Evolutionary conservation across 768 basidiomycete genomes (phyloP).

Genomic region (Auricularia heimuer): DNA sequence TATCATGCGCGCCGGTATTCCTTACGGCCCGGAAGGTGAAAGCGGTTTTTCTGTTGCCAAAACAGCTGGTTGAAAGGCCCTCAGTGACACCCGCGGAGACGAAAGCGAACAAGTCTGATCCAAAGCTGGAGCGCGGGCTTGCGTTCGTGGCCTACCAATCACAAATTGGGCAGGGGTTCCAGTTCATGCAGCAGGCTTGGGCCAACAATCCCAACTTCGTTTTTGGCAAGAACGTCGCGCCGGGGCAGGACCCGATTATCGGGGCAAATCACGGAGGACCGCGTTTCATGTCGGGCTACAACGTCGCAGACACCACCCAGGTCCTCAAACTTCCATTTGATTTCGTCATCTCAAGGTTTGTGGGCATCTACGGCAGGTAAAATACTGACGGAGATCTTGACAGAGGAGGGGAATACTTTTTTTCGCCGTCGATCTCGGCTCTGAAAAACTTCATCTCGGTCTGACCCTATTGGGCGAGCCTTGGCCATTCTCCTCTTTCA

Average conservation of each 20-base stretch:
- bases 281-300: constrained; percentile 6
- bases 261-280: constrained; percentile 16
- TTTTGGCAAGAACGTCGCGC: constrained; percentile 8
- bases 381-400: too few species aligned
- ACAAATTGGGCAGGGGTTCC: neutral
- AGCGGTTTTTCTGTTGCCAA: neutral
- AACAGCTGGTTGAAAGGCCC: neutral
- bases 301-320: neutral
- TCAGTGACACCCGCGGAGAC: constrained; percentile 3
- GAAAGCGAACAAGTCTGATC: neutral
- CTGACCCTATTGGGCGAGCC: neutral
- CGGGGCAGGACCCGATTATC: constrained; percentile 41
- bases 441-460: constrained; percentile 6
- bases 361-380: neutral
- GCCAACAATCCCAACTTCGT: constrained; percentile 1
- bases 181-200: constrained; percentile 11
- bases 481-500: too few species aligned
- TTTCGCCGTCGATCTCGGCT: constrained; percentile 6
- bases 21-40: constrained; percentile 6
- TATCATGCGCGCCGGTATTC: constrained; percentile 10
- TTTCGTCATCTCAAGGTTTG: constrained; percentile 3
- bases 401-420: constrained; percentile 6
- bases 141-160: constrained; percentile 24
- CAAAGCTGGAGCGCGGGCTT: constrained; percentile 37
- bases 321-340: neutral